These are phyloP conservation scores for Clavispora vitiphila DNA, from an alignment of 805 yeast genomes.

Conservation along the genomic window DNA sequence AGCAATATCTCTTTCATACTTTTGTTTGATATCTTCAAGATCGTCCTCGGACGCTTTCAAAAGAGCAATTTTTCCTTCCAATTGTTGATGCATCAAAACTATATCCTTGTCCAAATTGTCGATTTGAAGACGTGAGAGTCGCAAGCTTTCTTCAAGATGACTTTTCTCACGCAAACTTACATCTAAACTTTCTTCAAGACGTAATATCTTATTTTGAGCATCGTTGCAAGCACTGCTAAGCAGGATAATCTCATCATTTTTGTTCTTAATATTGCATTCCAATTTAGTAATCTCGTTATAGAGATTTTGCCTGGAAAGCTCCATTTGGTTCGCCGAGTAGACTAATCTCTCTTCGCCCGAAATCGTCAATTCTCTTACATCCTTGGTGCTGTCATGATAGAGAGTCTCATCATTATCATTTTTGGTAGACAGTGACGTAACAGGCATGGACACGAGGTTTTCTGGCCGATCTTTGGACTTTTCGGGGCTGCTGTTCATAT, in stretches of 20 bases:
- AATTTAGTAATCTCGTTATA: slow-evolving; percentile 15
- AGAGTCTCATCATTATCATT: neutral
- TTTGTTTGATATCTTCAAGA: neutral
- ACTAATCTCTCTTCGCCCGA: neutral
- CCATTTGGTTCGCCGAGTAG: neutral
- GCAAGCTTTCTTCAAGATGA: neutral
- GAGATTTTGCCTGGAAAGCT: slow-evolving; percentile 19
- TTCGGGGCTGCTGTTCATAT: neutral
- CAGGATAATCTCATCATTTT: slow-evolving; percentile 13
- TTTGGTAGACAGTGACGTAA: neutral
- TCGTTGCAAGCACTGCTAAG: neutral
- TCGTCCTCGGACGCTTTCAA: neutral
- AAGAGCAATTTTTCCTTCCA: neutral
- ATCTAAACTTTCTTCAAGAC: neutral
- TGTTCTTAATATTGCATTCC: slow-evolving; percentile 10
- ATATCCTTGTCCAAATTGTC: neutral
- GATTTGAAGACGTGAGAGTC: neutral
- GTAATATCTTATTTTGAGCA: neutral
- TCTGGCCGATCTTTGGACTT: neutral
- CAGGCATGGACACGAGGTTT: neutral
- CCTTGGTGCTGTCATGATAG: neutral
- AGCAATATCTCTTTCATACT: neutral
- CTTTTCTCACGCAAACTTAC: neutral
- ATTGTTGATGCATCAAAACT: neutral
- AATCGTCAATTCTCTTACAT: neutral